Evolutionary conservation across 1,284 basidiomycete genomes (phyloP), one percentile per base, ranked within the genome.

Genomic region (Microbotryum violaceum): DNA sequence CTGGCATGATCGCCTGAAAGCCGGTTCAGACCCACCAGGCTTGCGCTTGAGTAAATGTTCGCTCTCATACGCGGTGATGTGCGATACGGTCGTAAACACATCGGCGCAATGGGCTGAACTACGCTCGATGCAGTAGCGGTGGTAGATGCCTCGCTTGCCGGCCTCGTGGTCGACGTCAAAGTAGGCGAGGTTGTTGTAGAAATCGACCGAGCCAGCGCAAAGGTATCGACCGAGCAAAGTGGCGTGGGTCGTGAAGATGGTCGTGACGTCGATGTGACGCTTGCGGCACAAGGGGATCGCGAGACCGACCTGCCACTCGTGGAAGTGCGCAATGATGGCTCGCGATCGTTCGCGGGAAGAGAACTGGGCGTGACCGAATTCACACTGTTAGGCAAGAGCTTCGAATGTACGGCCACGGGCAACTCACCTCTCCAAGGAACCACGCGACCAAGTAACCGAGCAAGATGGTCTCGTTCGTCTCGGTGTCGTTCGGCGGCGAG

Each of bases 361-460:
- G 58, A 71, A 72, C 70, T 70, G 56, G 2, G 3, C 21, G 33
- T 23, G 10, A 55, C 25, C 56, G 9, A 25, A 14, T 23, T 8
- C 2, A 10, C 5, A 3, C 6, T 6, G 21, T 27, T 27, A 27
- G 27, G 5, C 21, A 16, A 58, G 63, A 50, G 25, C 25, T 61
- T 66, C 60, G 62, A 63, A 52, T 61, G 56, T 62, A 64, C 65
- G 21, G 51, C 12, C n/a, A 56, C 46, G 16, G 45, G 29, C 25
- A 45, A 78, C 85, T 68, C 66, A 91, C 90, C 80, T 97, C 93
- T 71, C 94, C 94, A 27, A 98, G 82, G 81, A 98, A 97, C 94
- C 94, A 98, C n/a, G 94, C 91, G 57, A 94, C 88, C 66, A 98
- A 85, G 78, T 98, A 97, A n/a, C 94, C 94, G 78, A 97, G 93